Base-by-base conservation (phyloP, 148 eudicot genomes). In the Arbutus unedo region DNA sequence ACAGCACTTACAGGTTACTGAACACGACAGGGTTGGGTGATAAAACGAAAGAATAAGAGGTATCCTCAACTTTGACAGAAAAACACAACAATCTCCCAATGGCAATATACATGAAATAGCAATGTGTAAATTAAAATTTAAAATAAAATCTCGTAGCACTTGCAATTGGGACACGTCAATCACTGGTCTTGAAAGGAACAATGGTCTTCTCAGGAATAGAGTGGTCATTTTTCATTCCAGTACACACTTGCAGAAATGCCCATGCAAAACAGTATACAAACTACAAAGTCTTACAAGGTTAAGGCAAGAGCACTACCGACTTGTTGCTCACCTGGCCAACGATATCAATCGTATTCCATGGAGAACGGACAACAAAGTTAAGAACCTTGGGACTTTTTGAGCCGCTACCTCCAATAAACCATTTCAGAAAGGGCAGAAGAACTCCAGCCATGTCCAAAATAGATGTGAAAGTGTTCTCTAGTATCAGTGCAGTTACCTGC, bases 381-480 rank as follows among this genome's bases (percentile, higher is more conserved):
- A 96, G 90, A 87, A 93, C 81, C 86, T 82, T 93, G 62, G 87
- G 89, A 84, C 93, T 93, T 80, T 91, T 92, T 55, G 95, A 89
- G 72, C 88, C 82, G 77, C 88, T 90, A 82, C 92, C 91, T 68
- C 99, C 98, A 85, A 96, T 96, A 86, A 96, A 91, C 93, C 91
- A 94, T 86, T 89, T 96, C 83, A 96, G 86, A 78, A 96, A 94
- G 14, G 99, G 99, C 74, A 96, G 77, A 53, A 96, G 85, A 90
- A 96, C 99, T 72, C 98, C 98, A 73, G 98, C 99, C 99, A 96
- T 94, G 84, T 96, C 99, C 83, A 93, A 86, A 76, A 96, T 96
- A 54, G 99, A 96, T 43, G 99, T 96, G 76, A 96, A 96, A 84
- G 99, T 96, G 76, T 96, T 96, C 85, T 96, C 99, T 88, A 96